Percentiles rank a stretch among this genome's conserved stretches.
Evolutionary conservation across 2,329 filamentous ascomycete genomes (phyloP).

Genomic region (Cercospora zeina): DNA sequence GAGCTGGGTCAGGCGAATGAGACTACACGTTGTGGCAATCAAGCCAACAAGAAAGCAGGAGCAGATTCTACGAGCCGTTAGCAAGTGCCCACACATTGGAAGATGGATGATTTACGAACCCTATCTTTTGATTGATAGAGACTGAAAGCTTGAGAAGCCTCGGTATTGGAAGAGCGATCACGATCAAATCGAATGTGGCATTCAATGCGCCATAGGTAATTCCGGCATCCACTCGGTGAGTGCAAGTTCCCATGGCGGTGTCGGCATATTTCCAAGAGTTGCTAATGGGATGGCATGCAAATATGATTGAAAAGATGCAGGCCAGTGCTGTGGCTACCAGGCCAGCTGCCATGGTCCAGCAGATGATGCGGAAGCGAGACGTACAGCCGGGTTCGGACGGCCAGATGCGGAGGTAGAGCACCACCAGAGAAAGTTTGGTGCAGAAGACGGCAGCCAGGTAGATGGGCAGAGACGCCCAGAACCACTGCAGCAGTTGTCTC

Average conservation of each 20-base stretch:
- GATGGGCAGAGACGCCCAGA: slow-evolving; percentile 22
- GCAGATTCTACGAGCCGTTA: slow-evolving; percentile 11
- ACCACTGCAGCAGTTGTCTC: slow-evolving; percentile 14
- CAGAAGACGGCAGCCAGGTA: slow-evolving; percentile 20
- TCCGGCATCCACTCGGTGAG: slow-evolving; percentile 17
- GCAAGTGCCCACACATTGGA: background rate
- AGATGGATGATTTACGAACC: slow-evolving; percentile 7
- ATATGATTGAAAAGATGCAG: slow-evolving; percentile 16
- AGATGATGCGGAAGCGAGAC: slow-evolving; percentile 18
- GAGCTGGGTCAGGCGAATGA: slow-evolving; percentile 20
- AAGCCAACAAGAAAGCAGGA: slow-evolving; percentile 25
- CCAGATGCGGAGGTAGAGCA: slow-evolving; percentile 26
- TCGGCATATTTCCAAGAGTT: slow-evolving; percentile 21
- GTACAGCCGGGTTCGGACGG: background rate
- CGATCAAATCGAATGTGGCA: slow-evolving; percentile 21
- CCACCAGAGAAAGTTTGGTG: slow-evolving; percentile 22
- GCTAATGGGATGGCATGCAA: slow-evolving; percentile 20
- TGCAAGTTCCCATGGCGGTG: slow-evolving; percentile 17
- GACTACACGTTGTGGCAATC: slow-evolving; percentile 22
- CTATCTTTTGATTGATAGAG: slow-evolving; percentile 18
- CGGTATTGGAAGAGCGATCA: slow-evolving; percentile 21
- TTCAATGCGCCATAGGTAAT: slow-evolving; percentile 20
- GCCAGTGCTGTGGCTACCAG: slow-evolving; percentile 14
- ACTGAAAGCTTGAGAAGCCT: slow-evolving; percentile 22
- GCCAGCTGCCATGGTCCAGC: slow-evolving; percentile 11